Evolutionary conservation across 2,329 filamentous ascomycete species (phyloP).

Genomic region (Penicillium oxalicum): DNA sequence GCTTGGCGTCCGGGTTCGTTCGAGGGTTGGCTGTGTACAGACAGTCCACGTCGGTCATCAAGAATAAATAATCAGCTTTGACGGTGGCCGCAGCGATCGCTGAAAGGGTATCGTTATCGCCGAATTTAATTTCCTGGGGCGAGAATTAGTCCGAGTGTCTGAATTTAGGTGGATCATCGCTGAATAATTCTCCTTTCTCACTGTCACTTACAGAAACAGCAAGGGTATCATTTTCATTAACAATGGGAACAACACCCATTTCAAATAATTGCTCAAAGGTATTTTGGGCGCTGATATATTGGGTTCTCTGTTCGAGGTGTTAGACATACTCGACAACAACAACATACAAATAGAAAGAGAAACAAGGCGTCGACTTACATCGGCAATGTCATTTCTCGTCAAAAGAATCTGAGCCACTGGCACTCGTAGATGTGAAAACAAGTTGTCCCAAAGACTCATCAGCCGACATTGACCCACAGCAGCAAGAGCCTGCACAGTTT

Average conservation of each 20-base stretch:
- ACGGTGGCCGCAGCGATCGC: conserved; percentile 97
- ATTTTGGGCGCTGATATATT: conserved; percentile 95
- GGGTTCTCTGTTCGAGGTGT: conserved; percentile 57
- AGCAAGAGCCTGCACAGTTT: conserved; percentile 62
- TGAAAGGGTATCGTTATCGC: conserved; percentile 95
- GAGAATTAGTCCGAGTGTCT: not conserved
- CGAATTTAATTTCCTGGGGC: conserved; percentile 84
- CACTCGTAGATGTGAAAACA: conserved; percentile 82
- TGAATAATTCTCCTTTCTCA: no score
- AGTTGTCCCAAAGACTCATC: conserved; percentile 89
- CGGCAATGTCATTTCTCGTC: conserved; percentile 92
- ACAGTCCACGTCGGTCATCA: conserved; percentile 99
- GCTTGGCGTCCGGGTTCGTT: conserved; percentile 72
- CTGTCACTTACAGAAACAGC: conserved; percentile 61
- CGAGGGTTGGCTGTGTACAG: conserved; percentile 95
- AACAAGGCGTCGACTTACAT: conserved; percentile 50
- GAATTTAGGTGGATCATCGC: no score
- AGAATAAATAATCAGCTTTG: conserved; percentile 89
- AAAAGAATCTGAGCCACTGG: conserved; percentile 91
- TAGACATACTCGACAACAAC: conserved; percentile 4
- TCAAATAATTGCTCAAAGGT: conserved; percentile 84
- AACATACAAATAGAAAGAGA: no score
- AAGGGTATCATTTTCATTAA: conserved; percentile 97
- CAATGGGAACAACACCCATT: conserved; percentile 95
- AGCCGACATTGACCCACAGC: conserved; percentile 94